Base-by-base conservation (phyloP, 2,329 filamentous ascomycete species). In the Stachybotrys elegans region DNA sequence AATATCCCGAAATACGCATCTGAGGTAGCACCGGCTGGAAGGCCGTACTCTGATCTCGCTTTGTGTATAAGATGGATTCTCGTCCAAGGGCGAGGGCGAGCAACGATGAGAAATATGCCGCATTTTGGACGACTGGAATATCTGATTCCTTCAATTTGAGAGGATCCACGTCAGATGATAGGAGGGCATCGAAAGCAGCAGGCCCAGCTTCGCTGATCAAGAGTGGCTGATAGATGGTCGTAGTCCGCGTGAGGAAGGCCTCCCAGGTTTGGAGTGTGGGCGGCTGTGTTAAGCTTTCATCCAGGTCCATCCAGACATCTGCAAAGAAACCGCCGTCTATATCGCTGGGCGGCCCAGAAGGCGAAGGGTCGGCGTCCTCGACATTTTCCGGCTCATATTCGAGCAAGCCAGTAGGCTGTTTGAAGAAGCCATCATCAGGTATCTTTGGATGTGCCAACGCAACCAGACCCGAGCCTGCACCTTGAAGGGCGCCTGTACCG, bases 181-280 rank as follows among this genome's bases (percentile, higher is more conserved):
- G 52, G 3, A 81, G 70, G 6, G 83, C 78, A 65, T 92, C 85
- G 48, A 88, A 87, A 2, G 77, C 72, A 9, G 62, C 61, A 2
- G 83, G 70, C 0, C 84, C 84, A 22, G 82, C 79, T 62, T 93
- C 88, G 3, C 81, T 83, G 12, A 90, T 65, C 49, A 86, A 83
- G 2, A 74, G 61, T 2, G 78, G 73, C 32, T 43, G 72, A 66
- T 36, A 58, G 19, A 47, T 40, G 11, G 46, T 47, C 2, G 60
- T 51, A 9, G 68, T 62, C 5, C 68, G 57, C 5, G 67, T 57
- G n/a, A 68, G 58, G 53, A 91, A 91, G 2, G 63, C 67, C 51
- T 89, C 82, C 88, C 88, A 93, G 1, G 83, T 84, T 48, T 75
- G 76, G 55, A 81, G 79, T 31, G 67, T 60, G 6, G 72, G 63